Conservation (phyloP, 148 eudicot species). For the Chenopodium album region DNA sequence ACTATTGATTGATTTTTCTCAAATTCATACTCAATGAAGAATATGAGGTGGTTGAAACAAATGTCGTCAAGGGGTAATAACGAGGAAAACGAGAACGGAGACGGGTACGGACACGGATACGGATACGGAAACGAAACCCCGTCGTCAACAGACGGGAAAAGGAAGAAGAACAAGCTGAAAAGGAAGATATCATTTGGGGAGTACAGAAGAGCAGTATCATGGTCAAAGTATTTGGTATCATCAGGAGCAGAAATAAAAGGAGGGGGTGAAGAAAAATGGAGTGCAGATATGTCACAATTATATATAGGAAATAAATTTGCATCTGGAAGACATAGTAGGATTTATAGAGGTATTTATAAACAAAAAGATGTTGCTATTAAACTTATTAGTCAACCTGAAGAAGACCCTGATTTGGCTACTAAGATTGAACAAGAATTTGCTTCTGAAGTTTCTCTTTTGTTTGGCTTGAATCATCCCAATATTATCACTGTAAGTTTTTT, state of each 20-base stretch:
- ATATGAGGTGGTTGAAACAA: constrained; percentile 62
- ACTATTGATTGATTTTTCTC: too few species aligned
- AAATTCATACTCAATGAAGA: constrained; percentile 47
- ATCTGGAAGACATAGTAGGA: constrained; percentile 85
- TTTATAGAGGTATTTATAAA: constrained; percentile 85
- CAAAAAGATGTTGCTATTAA: constrained; percentile 86
- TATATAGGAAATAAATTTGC: constrained; percentile 84
- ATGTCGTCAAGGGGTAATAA: constrained; percentile 29
- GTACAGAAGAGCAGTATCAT: constrained; percentile 74
- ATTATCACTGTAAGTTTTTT: constrained; percentile 69
- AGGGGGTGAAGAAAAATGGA: constrained; percentile 75
- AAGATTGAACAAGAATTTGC: constrained; percentile 69
- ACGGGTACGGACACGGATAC: neutral
- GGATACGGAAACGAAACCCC: constrained; percentile 11
- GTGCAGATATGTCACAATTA: constrained; percentile 94
- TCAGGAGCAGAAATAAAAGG: constrained; percentile 81
- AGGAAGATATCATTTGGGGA: constrained; percentile 75
- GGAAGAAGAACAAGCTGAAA: constrained; percentile 36
- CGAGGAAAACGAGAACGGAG: constrained; percentile 13
- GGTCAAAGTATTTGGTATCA: constrained; percentile 93
- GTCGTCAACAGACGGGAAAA: neutral
- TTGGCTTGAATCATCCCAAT: constrained; percentile 70
- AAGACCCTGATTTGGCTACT: constrained; percentile 76
- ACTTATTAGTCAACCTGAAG: constrained; percentile 92
- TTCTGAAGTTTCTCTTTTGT: constrained; percentile 78